A percentile compares a stretch with the other conserved stretches of the same genome.
Conservation (phyloP, 768 basidiomycete genomes). For the Imleria badia region DNA sequence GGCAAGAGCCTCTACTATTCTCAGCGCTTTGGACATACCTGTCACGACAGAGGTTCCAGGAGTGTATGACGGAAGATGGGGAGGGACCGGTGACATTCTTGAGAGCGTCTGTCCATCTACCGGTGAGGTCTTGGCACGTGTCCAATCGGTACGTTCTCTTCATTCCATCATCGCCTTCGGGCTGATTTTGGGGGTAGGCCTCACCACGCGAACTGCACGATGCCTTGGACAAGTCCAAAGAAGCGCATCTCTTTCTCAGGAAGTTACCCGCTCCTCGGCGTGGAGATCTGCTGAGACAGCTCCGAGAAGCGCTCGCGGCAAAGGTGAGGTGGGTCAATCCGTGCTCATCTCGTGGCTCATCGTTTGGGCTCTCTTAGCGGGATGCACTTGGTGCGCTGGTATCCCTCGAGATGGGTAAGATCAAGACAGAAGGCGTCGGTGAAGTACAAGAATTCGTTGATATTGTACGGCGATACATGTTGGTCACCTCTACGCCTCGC, state of each 20-base stretch:
- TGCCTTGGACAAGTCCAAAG: constrained; percentile 65
- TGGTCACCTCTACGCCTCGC: background rate
- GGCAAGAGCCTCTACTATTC: constrained; percentile 64
- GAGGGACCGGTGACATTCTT: constrained; percentile 67
- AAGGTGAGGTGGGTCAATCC: constrained; percentile 50
- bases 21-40: constrained; percentile 63
- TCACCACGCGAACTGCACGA: constrained; percentile 70
- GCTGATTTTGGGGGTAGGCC: constrained; percentile 44
- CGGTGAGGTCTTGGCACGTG: constrained; percentile 76
- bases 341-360: constrained; percentile 4
- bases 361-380: constrained; percentile 44
- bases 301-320: constrained; percentile 73
- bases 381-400: constrained; percentile 80
- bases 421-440: constrained; percentile 84
- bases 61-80: constrained; percentile 83
- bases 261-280: constrained; percentile 82
- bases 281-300: constrained; percentile 86
- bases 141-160: constrained; percentile 56
- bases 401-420: constrained; percentile 90
- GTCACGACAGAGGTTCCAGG: constrained; percentile 59
- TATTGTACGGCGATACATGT: constrained; percentile 58
- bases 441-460: constrained; percentile 96
- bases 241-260: constrained; percentile 72
- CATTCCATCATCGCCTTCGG: background rate
- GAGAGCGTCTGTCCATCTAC: constrained; percentile 82